Percentiles rank a stretch among this genome's conserved stretches.
Conservation (phyloP, 169 alveolate species). For the Plasmodium chabaudi region DNA sequence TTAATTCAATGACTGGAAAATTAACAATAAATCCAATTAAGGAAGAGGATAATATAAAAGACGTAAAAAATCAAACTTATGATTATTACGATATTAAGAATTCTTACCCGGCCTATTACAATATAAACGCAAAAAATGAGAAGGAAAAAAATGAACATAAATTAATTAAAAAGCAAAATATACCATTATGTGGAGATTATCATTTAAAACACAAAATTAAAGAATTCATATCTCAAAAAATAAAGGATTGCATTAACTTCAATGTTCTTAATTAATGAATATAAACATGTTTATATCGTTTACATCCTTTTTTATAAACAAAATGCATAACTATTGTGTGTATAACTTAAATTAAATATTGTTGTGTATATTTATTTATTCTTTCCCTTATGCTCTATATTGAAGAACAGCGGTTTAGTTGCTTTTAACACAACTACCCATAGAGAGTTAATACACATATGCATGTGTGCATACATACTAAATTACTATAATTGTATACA, state of each 20-base stretch:
- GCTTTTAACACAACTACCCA: no score
- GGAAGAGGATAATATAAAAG: slow-evolving; percentile 1
- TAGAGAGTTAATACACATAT: no score
- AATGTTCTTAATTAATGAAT: no score
- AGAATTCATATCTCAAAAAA: slow-evolving; percentile 21
- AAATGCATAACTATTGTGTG: no score
- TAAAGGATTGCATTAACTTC: slow-evolving; percentile 34
- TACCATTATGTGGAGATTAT: slow-evolving; percentile 63
- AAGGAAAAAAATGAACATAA: slow-evolving; percentile 1
- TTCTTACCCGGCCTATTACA: slow-evolving; percentile 40
- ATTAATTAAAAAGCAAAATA: slow-evolving; percentile 33
- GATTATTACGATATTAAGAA: slow-evolving; percentile 31
- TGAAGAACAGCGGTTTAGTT: no score
- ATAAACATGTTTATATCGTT: no score
- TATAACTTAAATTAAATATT: no score
- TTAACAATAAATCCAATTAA: slow-evolving; percentile 39
- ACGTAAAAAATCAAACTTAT: slow-evolving; percentile 1
- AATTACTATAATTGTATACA: no score
- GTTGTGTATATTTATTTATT: no score
- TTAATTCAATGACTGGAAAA: slow-evolving; percentile 64
- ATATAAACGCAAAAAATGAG: slow-evolving; percentile 1
- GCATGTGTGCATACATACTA: no score
- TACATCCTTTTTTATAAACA: no score
- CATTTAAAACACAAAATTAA: slow-evolving; percentile 26
- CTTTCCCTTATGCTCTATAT: no score